phyloP scores from a whole-genome alignment of 148 eudicot species.

The Camellia sinensis region DNA sequence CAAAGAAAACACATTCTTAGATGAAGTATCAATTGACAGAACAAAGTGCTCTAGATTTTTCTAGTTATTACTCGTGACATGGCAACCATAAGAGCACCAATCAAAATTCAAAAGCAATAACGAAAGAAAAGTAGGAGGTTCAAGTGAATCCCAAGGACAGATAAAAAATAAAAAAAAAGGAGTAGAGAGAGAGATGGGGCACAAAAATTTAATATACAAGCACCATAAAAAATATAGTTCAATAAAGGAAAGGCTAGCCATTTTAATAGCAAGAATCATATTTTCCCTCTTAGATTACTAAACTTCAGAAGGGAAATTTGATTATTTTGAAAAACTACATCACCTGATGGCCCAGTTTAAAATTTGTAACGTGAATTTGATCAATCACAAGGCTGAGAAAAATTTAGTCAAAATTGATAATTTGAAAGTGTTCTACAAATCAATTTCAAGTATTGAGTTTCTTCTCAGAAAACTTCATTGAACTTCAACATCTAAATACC shows the following conservation, averaged over 20 bases:
- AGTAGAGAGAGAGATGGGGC: no score
- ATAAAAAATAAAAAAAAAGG: no score
- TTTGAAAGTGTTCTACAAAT: not conserved
- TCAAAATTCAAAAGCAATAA: no score
- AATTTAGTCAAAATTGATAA: not conserved
- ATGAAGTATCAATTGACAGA: no score
- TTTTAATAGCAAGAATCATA: not conserved
- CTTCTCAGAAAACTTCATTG: not conserved
- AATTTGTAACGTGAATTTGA: not conserved
- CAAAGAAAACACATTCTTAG: no score
- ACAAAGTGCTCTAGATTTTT: no score
- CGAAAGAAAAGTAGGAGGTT: no score
- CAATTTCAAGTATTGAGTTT: not conserved
- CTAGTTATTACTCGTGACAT: no score
- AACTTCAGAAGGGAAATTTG: not conserved
- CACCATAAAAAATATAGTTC: no score
- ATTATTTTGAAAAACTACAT: not conserved
- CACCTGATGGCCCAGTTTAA: not conserved
- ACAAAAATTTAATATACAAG: no score
- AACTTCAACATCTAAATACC: constrained; percentile 1
- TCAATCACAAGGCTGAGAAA: not conserved
- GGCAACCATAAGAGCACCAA: no score
- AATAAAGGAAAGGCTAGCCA: not conserved
- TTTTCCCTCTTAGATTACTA: not conserved
- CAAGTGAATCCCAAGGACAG: no score